Evolutionary conservation across 2,329 filamentous ascomycete species (phyloP), one percentile per base, ranked within the genome.

Genomic region (Macrophomina pseudophaseolina): DNA sequence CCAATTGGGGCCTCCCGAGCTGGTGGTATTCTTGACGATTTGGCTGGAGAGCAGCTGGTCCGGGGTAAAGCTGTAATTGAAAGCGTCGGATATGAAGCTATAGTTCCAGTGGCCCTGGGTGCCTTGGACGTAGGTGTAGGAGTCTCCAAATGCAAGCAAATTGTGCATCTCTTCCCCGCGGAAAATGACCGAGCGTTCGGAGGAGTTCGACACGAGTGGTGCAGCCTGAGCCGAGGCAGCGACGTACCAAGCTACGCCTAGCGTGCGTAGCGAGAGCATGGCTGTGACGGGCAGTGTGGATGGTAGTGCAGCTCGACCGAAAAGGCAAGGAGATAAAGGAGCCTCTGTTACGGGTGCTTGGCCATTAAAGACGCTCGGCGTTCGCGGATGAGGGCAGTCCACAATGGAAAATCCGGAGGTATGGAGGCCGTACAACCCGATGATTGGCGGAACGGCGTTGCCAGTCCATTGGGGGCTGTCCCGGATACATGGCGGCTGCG

Each of bases 1-100:
- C 84, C 84, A 87, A 65, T 87, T 85, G 0, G 84, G 82, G 0
- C 85, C 84, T 1, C 83, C 85, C 0, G 83, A 84, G n/a, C 75
- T 75, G 2, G 79, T 82, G 69, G 83, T 80, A 46, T 86, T 85
- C 49, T 86, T 84, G 2, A 86, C 80, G 67, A 87, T 87, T 67
- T 79, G 74, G 70, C 85, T 76, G 1, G 74, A 74, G 14, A 86
- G 75, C 0, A 87, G 78, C 14, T 80, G 73, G 7, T 77, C 64
- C 0, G 81, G 74, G 0, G 80, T 80, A 70, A 82, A 86, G 32
- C 78, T 74, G 38, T 82, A 79, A 66, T 85, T 76, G n/a, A 83
- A 74, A 54, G 79, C 77, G 68, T 85, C 82, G n/a, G 83, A 84
- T 53, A 87, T 86, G 74, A 86, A 87, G 65, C 81, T 84, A 70